These are phyloP conservation scores for Pelargonium fulgidum DNA, from an alignment of 441 rosid species.

Conservation along the genomic window DNA sequence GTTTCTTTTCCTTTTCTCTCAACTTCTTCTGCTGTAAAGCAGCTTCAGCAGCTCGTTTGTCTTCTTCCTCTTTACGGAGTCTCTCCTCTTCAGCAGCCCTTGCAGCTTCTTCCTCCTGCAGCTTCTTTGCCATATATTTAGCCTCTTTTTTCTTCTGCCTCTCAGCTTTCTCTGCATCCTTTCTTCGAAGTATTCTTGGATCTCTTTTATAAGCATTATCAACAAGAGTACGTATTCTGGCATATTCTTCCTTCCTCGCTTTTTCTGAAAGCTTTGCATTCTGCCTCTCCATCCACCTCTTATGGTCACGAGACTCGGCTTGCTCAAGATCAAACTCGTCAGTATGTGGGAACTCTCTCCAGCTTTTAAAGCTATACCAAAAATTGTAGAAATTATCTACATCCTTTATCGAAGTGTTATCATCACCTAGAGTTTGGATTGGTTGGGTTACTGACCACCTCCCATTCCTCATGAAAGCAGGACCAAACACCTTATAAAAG, in stretches of 20 bases:
- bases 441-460: constrained; percentile 86
- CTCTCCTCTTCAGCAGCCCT: constrained; percentile 82
- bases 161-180: constrained; percentile 83
- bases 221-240: constrained; percentile 67
- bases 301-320: constrained; percentile 93
- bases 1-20: constrained; percentile 92
- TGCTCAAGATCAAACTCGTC: constrained; percentile 95
- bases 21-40: constrained; percentile 70
- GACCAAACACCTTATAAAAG: constrained; percentile 91
- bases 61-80: constrained; percentile 67
- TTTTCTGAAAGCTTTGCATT: constrained; percentile 73
- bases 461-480: constrained; percentile 93
- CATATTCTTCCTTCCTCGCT: constrained; percentile 94
- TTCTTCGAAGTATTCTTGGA: constrained; percentile 73
- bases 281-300: constrained; percentile 99
- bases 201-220: constrained; percentile 88
- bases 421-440: constrained; percentile 67
- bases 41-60: constrained; percentile 70
- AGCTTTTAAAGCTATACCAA: constrained; percentile 88
- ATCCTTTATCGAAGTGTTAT: constrained; percentile 52
- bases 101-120: constrained; percentile 88
- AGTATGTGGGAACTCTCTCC: constrained; percentile 98
- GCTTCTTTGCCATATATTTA: constrained; percentile 67
- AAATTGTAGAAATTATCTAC: constrained; percentile 78
- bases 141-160: constrained; percentile 83